Conservation (phyloP, 768 basidiomycete genomes). For the Gymnopilus junonius region DNA sequence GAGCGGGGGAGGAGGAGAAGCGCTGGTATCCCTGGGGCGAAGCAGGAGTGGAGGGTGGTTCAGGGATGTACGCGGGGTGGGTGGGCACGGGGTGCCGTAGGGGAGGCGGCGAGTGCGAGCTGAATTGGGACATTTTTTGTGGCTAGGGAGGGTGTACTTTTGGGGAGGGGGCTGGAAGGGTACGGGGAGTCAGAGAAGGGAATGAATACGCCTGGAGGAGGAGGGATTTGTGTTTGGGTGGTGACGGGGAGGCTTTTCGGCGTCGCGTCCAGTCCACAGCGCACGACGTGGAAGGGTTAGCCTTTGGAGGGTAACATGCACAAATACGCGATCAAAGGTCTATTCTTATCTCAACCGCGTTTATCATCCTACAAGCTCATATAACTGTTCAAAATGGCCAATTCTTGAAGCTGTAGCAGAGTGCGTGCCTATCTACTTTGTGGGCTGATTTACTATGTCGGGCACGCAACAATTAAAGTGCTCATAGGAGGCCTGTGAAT, state of each 20-base stretch:
- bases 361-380: too few relatives aligned
- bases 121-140: slow-evolving; percentile 31
- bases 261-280: slow-evolving; percentile 8
- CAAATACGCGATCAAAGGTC: slow-evolving; percentile 7
- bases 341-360: background rate
- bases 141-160: background rate
- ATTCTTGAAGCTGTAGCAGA: too few relatives aligned
- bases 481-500: too few relatives aligned
- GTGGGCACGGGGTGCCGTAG: slow-evolving; percentile 89
- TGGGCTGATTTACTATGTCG: too few relatives aligned
- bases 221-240: background rate
- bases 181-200: background rate
- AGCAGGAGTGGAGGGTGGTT: slow-evolving; percentile 75
- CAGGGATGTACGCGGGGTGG: slow-evolving; percentile 84
- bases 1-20: slow-evolving; percentile 64
- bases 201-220: background rate
- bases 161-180: background rate
- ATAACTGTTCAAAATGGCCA: too few relatives aligned
- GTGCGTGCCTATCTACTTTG: too few relatives aligned
- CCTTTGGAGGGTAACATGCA: slow-evolving; percentile 14
- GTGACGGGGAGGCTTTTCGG: background rate
- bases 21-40: slow-evolving; percentile 80
- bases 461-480: too few relatives aligned
- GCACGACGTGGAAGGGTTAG: slow-evolving; percentile 17
- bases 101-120: slow-evolving; percentile 69